Base-by-base conservation (phyloP, 352 stramenopile genomes). In the Plasmopara viticola region DNA sequence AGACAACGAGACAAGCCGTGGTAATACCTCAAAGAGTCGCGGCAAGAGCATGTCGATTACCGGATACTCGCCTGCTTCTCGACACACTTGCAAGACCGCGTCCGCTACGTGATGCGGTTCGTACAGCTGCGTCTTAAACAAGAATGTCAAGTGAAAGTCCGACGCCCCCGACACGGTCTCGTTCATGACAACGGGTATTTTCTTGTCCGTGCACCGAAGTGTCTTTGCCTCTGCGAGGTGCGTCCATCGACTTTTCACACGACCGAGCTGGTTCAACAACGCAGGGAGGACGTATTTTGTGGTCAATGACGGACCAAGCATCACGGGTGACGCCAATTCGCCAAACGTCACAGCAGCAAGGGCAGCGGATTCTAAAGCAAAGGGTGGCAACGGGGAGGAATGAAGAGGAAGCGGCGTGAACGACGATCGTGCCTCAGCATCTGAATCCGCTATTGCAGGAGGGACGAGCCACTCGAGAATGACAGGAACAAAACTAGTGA, bases 61-160 rank as follows among this genome's bases (percentile, higher is more conserved):
- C 6, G 67, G 54, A 14, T 63, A 72, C 9, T 87, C 62, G 12
- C 75, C 66, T 18, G 86, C 33, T 44, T 88, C 80, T 30, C 71
- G 72, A 33, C 77, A 88, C 14, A 88, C 63, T 33, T 86, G 58
- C 7, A 90, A 56, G 12, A 87, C 43, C 14, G 80, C 66, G 46
- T 90, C 78, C 0, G 75, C 80, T n/a, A 85, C 54, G n/a, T 76
- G 67, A 49, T 90, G 77, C 7, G 59, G 66, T 48, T 86, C 73
- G 30, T 87, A 86, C 37, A 90, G 38, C 31, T 67, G 68, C 7
- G 71, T 29, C 55, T 88, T 88, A 43, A 49, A 60, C 42, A 84
- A 45, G 45, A 82, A 88, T 6, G 80, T 84, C 4, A 86, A 56
- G 38, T 90, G 80, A 46, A 90, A 78, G 4, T 78, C 69, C 5